Percentiles rank a stretch among this genome's conserved stretches.
phyloP scores from a whole-genome alignment of 2,329 filamentous ascomycete genomes.

The Plectosphaerella cucumerina region DNA sequence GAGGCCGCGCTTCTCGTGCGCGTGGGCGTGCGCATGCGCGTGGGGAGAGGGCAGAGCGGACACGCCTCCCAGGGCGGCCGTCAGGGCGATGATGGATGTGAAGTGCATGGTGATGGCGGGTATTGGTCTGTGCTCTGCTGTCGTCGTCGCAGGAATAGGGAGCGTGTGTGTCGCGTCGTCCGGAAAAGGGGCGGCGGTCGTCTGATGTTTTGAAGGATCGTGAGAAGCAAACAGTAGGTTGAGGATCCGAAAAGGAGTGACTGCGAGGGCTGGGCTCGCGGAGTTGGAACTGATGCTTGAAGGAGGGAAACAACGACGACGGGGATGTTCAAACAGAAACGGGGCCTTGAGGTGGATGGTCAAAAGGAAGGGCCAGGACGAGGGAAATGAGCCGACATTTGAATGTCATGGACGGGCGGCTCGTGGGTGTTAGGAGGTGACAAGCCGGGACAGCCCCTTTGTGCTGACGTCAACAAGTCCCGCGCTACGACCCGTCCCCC shows the following conservation, averaged over 20 bases:
- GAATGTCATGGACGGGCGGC: constrained; percentile 5
- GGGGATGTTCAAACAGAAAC: neutral
- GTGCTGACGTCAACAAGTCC: neutral
- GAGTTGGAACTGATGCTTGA: constrained; percentile 4
- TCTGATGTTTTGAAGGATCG: constrained; percentile 5
- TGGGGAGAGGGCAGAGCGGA: constrained; percentile 37
- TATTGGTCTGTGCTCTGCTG: neutral
- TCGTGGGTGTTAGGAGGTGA: constrained; percentile 2
- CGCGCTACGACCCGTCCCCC: neutral
- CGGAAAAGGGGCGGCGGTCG: neutral
- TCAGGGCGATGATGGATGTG: constrained; percentile 28
- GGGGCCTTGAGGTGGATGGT: neutral
- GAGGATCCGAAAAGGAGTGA: constrained; percentile 15
- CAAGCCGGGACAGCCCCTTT: neutral
- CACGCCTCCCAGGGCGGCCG: constrained; percentile 33
- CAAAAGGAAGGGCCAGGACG: constrained; percentile 1
- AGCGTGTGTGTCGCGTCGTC: neutral
- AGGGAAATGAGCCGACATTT: constrained; percentile 10
- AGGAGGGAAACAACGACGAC: neutral
- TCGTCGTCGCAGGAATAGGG: neutral
- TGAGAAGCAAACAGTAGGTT: neutral
- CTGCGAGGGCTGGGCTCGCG: constrained; percentile 12
- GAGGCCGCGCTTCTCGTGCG: constrained; percentile 10
- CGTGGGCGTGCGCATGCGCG: constrained; percentile 23
- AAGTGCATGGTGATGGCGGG: constrained; percentile 34